Conservation (phyloP, 148 eudicot species). For the Camellia japonica region DNA sequence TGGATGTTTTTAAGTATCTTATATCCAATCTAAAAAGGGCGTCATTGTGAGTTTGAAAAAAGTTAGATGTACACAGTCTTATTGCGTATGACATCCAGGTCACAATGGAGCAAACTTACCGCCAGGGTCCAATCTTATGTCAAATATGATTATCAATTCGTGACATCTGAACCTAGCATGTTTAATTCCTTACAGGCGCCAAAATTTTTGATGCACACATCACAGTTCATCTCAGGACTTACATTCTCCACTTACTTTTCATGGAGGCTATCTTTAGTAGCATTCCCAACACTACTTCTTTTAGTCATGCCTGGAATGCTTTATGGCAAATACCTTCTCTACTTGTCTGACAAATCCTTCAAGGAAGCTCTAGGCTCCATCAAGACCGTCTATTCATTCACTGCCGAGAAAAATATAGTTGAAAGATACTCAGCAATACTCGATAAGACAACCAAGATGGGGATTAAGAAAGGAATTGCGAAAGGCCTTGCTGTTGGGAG, state of each 20-base stretch:
- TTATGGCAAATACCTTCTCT: constrained; percentile 72
- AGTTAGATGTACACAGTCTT: no score
- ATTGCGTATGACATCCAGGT: no score
- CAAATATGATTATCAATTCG: no score
- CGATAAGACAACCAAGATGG: constrained; percentile 57
- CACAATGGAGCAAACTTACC: no score
- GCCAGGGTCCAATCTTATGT: no score
- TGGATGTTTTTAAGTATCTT: no score
- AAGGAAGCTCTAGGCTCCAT: constrained; percentile 81
- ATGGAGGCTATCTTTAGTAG: constrained; percentile 77
- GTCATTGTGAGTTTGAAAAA: no score
- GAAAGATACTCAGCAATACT: constrained; percentile 57
- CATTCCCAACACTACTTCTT: constrained; percentile 73
- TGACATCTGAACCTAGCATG: not conserved
- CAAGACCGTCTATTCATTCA: constrained; percentile 78
- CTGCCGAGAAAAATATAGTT: constrained; percentile 70
- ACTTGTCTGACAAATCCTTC: constrained; percentile 53
- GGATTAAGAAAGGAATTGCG: constrained; percentile 76
- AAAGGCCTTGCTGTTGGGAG: constrained; percentile 96
- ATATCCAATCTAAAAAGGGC: no score
- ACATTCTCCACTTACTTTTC: constrained; percentile 83
- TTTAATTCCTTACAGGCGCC: constrained; percentile 53
- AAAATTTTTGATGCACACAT: constrained; percentile 75
- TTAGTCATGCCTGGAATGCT: constrained; percentile 73
- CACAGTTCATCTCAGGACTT: constrained; percentile 80